A percentile compares a stretch with the other conserved stretches of the same genome.
Evolutionary conservation across 2,329 filamentous ascomycete genomes (phyloP).

Genomic region (Graphilbum fragrans): DNA sequence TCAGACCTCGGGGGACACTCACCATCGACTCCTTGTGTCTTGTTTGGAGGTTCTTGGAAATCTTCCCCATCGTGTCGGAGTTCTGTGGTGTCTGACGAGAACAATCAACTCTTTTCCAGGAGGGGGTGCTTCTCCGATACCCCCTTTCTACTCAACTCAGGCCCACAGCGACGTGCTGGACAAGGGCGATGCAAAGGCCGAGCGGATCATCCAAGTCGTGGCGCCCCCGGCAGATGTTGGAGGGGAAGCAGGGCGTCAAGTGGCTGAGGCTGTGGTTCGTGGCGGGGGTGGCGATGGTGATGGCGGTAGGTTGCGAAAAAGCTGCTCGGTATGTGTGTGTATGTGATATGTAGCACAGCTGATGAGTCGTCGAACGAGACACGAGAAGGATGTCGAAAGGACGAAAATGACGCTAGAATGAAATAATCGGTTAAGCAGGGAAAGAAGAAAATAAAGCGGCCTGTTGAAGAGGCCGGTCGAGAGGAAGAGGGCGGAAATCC

Average conservation of each 20-base stretch:
- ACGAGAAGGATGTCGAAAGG: no score
- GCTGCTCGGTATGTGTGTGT: no score
- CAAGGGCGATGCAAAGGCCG: neutral
- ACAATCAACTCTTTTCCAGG: neutral
- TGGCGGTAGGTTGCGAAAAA: no score
- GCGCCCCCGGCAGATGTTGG: neutral
- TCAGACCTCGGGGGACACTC: slow-evolving; percentile 19
- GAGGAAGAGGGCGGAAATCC: no score
- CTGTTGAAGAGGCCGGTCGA: no score
- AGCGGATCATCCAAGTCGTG: neutral
- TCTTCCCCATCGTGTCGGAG: slow-evolving; percentile 47
- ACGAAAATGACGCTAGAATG: no score
- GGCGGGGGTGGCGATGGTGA: no score
- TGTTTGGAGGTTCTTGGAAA: slow-evolving; percentile 52
- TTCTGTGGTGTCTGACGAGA: neutral
- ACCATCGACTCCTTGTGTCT: slow-evolving; percentile 59
- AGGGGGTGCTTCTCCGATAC: neutral
- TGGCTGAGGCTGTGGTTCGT: neutral
- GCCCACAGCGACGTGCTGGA: neutral
- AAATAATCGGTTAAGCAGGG: no score
- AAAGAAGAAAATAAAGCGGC: no score
- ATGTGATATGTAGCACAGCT: no score
- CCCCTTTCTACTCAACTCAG: neutral
- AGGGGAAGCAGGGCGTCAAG: neutral
- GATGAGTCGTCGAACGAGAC: no score